Conservation (phyloP, 192 early-diverging fungal genomes). For the Spinellus fusiger region DNA sequence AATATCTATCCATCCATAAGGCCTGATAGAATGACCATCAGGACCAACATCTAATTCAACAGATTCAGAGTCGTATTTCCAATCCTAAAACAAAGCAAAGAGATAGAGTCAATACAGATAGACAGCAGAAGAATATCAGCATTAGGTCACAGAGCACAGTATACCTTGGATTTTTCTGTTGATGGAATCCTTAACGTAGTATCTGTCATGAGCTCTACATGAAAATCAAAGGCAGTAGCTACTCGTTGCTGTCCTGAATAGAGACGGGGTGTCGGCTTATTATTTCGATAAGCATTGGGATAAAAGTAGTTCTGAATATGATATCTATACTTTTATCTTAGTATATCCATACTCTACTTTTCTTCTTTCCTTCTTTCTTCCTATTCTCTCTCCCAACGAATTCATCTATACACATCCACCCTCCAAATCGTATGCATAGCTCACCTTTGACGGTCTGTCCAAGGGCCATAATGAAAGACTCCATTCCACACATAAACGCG, state of each 20-base stretch:
- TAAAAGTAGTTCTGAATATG: slow-evolving; percentile 69
- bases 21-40: slow-evolving; percentile 32
- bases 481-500: slow-evolving; percentile 53
- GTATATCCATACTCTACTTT: background rate
- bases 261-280: slow-evolving; percentile 38
- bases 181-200: slow-evolving; percentile 58
- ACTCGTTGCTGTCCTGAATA: slow-evolving; percentile 51
- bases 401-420: no score
- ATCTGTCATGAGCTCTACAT: slow-evolving; percentile 54
- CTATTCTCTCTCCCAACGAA: no score
- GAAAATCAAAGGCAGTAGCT: slow-evolving; percentile 48
- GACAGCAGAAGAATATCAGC: background rate
- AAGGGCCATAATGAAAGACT: slow-evolving; percentile 70
- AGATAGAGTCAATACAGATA: background rate
- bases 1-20: slow-evolving; percentile 71
- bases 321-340: slow-evolving; percentile 24
- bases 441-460: slow-evolving; percentile 72
- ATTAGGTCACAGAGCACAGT: background rate
- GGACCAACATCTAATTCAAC: slow-evolving; percentile 15
- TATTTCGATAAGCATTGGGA: slow-evolving; percentile 57
- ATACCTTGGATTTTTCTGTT: slow-evolving; percentile 67
- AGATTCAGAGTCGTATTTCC: slow-evolving; percentile 46
- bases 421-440: background rate
- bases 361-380: no score
- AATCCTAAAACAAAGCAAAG: slow-evolving; percentile 40